Evolutionary conservation across 257 asterid genomes (phyloP).

Genomic region (Eucommia ulmoides): DNA sequence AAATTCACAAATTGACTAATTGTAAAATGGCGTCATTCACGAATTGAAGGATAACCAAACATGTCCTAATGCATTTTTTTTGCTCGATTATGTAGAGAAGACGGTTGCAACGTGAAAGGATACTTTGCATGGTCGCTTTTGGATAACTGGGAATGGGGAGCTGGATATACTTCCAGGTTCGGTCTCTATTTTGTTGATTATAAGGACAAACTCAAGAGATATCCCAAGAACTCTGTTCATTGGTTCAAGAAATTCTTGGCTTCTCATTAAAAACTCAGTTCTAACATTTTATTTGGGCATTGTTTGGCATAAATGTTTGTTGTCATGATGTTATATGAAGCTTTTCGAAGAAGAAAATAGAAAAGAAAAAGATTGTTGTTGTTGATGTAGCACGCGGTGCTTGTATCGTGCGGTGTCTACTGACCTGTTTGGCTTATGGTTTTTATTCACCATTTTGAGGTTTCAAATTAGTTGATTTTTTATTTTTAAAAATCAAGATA

Average conservation of each 20-base stretch:
- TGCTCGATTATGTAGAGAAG: conserved; percentile 39
- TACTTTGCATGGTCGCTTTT: conserved; percentile 83
- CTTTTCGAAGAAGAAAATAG: too few species aligned
- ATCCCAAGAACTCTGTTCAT: conserved; percentile 61
- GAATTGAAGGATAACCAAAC: too few species aligned
- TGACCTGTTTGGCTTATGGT: too few species aligned
- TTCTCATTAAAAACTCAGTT: conserved; percentile 14
- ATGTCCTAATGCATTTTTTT: background rate
- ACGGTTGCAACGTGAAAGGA: conserved; percentile 81
- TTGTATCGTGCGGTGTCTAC: too few species aligned
- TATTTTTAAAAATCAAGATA: too few species aligned
- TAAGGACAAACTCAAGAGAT: conserved; percentile 55
- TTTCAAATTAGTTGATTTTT: too few species aligned
- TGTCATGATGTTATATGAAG: too few species aligned
- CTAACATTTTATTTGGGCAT: too few species aligned
- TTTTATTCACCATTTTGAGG: too few species aligned
- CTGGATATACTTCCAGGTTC: conserved; percentile 63
- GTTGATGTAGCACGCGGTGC: too few species aligned
- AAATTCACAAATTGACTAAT: background rate
- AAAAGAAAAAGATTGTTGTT: too few species aligned
- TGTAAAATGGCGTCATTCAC: background rate
- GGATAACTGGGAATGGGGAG: conserved; percentile 95
- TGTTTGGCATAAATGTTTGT: too few species aligned
- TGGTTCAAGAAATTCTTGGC: conserved; percentile 77
- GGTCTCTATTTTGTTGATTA: conserved; percentile 80